Conservation (phyloP, 257 asterid genomes). For the Nicotiana otophora region DNA sequence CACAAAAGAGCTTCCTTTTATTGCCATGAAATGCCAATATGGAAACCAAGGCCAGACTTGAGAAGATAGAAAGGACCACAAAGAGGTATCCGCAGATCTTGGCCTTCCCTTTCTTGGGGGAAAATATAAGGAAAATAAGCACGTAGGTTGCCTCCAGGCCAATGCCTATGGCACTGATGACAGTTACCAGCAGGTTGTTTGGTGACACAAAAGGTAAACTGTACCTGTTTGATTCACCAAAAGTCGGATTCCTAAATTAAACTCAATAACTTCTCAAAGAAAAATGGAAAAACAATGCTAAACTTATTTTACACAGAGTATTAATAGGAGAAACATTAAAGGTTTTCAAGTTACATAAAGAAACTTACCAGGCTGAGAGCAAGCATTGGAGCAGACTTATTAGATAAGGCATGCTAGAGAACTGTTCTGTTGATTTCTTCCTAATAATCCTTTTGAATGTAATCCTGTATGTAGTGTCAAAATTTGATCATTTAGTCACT, state of each 20-base stretch:
- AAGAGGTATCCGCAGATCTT: not conserved
- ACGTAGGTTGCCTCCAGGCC: constrained; percentile 54
- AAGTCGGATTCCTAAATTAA: not conserved
- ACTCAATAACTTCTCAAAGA: not conserved
- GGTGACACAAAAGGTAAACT: constrained; percentile 66
- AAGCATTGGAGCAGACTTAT: constrained; percentile 55
- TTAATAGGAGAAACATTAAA: not conserved
- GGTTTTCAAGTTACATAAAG: not conserved
- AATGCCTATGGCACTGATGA: constrained; percentile 51
- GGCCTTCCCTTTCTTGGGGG: constrained; percentile 30
- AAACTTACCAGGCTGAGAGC: constrained; percentile 46
- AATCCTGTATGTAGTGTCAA: constrained; percentile 26
- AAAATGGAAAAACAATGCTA: no score
- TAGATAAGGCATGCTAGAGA: constrained; percentile 57
- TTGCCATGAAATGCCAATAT: constrained; percentile 34
- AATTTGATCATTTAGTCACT: not conserved
- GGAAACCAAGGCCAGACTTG: constrained; percentile 27
- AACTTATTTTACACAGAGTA: no score
- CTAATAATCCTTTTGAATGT: constrained; percentile 54
- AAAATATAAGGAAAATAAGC: constrained; percentile 40
- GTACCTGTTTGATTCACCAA: constrained; percentile 38
- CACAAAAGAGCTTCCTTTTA: constrained; percentile 45
- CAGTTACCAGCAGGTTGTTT: constrained; percentile 48
- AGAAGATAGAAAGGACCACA: not conserved
- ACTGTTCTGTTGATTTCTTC: constrained; percentile 51